phyloP scores from a whole-genome alignment of 83 land plant species.

The Picea engelmannii region DNA sequence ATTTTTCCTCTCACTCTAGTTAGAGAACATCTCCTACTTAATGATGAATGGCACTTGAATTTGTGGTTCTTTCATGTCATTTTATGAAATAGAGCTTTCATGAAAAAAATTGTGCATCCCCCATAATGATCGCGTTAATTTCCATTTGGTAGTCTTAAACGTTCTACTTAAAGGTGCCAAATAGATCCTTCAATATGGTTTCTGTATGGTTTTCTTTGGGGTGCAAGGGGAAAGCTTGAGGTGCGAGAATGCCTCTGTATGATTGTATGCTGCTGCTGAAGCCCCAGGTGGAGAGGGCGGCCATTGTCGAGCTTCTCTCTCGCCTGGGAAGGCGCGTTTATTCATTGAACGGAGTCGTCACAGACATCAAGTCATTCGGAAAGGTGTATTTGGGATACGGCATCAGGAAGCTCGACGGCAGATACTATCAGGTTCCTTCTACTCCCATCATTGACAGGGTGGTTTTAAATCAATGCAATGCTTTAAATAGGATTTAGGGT shows the following conservation, averaged over 20 bases:
- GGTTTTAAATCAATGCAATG: not conserved
- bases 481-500: not conserved
- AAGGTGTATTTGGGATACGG: conserved; percentile 71
- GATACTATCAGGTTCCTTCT: conserved; percentile 62
- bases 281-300: conserved; percentile 58
- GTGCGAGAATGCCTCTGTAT: conserved; percentile 78
- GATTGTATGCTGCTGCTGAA: conserved; percentile 81
- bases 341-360: conserved; percentile 70
- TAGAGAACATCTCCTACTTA: no score
- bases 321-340: conserved; percentile 70
- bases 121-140: no score
- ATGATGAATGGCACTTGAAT: no score
- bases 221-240: no score
- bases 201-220: no score
- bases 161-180: no score
- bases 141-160: no score
- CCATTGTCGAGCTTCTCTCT: conserved; percentile 52
- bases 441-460: not conserved
- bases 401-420: conserved; percentile 86
- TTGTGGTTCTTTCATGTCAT: no score
- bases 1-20: no score
- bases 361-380: conserved; percentile 83
- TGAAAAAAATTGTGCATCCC: no score
- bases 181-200: no score
- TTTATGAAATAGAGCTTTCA: no score